A percentile compares a stretch with the other conserved stretches of the same genome.
Conservation (phyloP, 75 land plant genomes). For the Selaginella moellendorffii region DNA sequence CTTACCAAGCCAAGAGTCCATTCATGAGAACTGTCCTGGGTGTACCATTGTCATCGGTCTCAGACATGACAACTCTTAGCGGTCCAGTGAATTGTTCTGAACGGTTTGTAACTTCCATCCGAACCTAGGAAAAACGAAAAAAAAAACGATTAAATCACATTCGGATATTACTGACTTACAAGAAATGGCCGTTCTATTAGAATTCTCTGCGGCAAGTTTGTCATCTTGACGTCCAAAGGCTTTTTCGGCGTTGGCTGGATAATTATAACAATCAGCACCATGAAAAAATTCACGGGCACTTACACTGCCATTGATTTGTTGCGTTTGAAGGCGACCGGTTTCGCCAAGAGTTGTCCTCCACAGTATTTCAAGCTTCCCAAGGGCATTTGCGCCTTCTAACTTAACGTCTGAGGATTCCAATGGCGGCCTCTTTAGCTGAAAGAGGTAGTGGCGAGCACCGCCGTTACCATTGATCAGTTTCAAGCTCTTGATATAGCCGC, state of each 20-base stretch:
- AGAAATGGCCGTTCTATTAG: slow-evolving; percentile 58
- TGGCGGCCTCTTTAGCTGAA: slow-evolving; percentile 42
- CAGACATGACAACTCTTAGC: background rate
- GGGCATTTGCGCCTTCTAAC: slow-evolving; percentile 60
- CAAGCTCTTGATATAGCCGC: slow-evolving; percentile 48
- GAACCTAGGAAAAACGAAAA: background rate
- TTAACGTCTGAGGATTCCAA: slow-evolving; percentile 31
- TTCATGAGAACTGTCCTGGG: background rate
- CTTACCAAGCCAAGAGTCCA: background rate
- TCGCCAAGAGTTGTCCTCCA: slow-evolving; percentile 98
- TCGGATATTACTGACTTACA: slow-evolving; percentile 36
- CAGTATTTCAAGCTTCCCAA: slow-evolving; percentile 92
- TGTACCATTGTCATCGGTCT: background rate
- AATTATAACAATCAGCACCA: background rate
- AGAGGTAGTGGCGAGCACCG: slow-evolving; percentile 76
- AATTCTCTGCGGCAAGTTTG: slow-evolving; percentile 50
- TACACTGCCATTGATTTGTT: slow-evolving; percentile 79
- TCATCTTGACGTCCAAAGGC: slow-evolving; percentile 49
- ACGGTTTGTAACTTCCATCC: background rate
- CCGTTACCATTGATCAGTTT: slow-evolving; percentile 69
- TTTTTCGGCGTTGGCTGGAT: slow-evolving; percentile 59
- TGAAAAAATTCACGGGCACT: slow-evolving; percentile 15
- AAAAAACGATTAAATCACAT: background rate
- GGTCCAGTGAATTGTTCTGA: background rate
- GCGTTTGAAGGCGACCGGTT: slow-evolving; percentile 95